Conservation (phyloP, 2,329 filamentous ascomycete species). For the Fusarium proliferatum region DNA sequence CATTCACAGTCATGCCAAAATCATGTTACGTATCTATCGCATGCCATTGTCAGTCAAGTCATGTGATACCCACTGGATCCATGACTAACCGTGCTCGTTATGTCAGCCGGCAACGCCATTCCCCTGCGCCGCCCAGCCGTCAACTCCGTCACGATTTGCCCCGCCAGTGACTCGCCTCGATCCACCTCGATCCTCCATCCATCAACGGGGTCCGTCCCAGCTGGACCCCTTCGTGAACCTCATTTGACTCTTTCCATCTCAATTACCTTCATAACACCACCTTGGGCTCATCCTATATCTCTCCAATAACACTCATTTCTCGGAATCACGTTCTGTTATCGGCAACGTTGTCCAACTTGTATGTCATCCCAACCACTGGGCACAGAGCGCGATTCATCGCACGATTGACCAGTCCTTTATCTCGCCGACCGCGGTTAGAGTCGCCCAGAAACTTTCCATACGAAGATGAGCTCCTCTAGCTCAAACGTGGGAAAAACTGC, state of each 20-base stretch:
- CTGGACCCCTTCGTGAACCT: constrained; percentile 48
- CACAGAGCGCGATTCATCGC: constrained; percentile 8
- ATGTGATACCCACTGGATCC: constrained; percentile 13
- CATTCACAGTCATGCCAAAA: neutral
- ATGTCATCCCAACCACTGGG: constrained; percentile 10
- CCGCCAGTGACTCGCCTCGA: constrained; percentile 51
- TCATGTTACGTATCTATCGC: neutral
- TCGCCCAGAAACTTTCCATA: neutral
- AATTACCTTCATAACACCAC: constrained; percentile 8
- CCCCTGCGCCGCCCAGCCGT: constrained; percentile 24
- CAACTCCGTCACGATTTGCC: constrained; percentile 51
- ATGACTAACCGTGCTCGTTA: constrained; percentile 34
- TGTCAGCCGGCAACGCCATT: constrained; percentile 31
- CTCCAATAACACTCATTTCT: neutral
- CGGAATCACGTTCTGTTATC: neutral
- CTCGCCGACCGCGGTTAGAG: constrained; percentile 3
- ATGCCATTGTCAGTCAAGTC: neutral
- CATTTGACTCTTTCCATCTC: constrained; percentile 19
- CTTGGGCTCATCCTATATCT: constrained; percentile 9
- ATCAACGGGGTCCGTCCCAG: constrained; percentile 51
- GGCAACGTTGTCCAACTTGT: neutral
- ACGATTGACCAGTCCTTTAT: constrained; percentile 15
- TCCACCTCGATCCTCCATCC: constrained; percentile 46
- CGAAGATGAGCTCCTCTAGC: constrained; percentile 51
- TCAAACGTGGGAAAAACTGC: constrained; percentile 62